Conservation (phyloP, 257 asterid genomes). For the Gentiana straminea region DNA sequence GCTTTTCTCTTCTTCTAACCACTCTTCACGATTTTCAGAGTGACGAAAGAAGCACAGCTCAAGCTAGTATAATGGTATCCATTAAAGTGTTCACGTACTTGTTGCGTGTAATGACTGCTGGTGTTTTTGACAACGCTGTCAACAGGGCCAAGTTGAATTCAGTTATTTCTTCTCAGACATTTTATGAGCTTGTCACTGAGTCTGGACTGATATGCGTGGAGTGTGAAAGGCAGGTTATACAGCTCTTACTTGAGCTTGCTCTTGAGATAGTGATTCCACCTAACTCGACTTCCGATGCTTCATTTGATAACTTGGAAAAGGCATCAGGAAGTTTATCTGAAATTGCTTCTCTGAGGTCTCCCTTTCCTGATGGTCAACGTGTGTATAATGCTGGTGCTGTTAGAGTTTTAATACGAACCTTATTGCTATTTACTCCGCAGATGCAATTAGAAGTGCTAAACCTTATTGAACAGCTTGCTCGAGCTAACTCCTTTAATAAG, state of each 20-base stretch:
- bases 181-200: slow-evolving; percentile 79
- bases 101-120: slow-evolving; percentile 81
- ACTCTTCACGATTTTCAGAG: slow-evolving; percentile 79
- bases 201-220: slow-evolving; percentile 85
- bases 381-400: slow-evolving; percentile 90
- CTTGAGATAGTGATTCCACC: slow-evolving; percentile 90
- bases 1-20: slow-evolving; percentile 86
- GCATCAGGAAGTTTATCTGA: slow-evolving; percentile 54
- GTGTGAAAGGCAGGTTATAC: slow-evolving; percentile 87
- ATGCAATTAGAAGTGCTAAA: slow-evolving; percentile 84
- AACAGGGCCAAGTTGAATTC: slow-evolving; percentile 72
- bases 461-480: slow-evolving; percentile 77
- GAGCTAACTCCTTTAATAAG: slow-evolving; percentile 78
- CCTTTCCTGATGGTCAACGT: slow-evolving; percentile 60
- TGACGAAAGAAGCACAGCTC: slow-evolving; percentile 41
- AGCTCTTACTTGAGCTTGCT: slow-evolving; percentile 83
- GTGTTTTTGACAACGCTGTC: slow-evolving; percentile 69
- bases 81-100: slow-evolving; percentile 71
- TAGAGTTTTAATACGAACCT: slow-evolving; percentile 73
- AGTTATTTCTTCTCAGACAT: slow-evolving; percentile 65
- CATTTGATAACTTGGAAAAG: slow-evolving; percentile 29
- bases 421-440: slow-evolving; percentile 82
- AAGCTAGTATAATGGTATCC: slow-evolving; percentile 24
- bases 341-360: slow-evolving; percentile 56
- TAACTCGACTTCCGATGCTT: slow-evolving; percentile 45